Percentiles rank a stretch among this genome's conserved stretches.
Conservation (phyloP, 805 yeast genomes). For the Candida quercuum region DNA sequence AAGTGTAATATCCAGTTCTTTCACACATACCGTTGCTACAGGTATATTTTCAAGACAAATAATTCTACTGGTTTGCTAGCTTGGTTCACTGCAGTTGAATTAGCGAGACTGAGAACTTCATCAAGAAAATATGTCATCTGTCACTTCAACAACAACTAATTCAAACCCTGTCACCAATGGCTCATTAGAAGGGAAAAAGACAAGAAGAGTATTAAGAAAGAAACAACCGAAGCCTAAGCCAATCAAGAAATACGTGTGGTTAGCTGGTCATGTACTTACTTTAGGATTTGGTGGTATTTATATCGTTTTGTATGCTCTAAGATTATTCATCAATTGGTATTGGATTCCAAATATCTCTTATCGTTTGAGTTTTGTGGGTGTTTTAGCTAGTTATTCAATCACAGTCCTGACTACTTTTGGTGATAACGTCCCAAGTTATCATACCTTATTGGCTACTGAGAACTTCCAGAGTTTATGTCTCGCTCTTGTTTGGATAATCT, state of each 20-base stretch:
- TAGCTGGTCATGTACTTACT: constrained; percentile 47
- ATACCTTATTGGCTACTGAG: constrained; percentile 62
- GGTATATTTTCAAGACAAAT: too few relatives aligned
- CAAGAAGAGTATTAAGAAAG: constrained; percentile 31
- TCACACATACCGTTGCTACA: too few relatives aligned
- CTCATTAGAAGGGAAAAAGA: constrained; percentile 6
- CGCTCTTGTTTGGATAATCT: constrained; percentile 54
- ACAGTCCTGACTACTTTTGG: constrained; percentile 58
- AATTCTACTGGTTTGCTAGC: too few relatives aligned
- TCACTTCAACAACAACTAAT: not conserved
- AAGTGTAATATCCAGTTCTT: too few relatives aligned
- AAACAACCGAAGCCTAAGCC: constrained; percentile 31
- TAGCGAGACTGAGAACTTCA: too few relatives aligned
- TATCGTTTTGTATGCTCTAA: constrained; percentile 26
- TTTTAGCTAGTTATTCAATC: constrained; percentile 43
- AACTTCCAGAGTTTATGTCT: constrained; percentile 66
- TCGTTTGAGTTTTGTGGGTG: constrained; percentile 52
- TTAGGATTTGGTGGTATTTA: constrained; percentile 37
- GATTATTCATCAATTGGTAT: constrained; percentile 28
- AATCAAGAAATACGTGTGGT: constrained; percentile 45
- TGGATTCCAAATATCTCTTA: constrained; percentile 48
- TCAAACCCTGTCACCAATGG: not conserved
- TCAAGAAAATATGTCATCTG: not conserved
- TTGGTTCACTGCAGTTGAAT: too few relatives aligned
- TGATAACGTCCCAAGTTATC: constrained; percentile 53